Base-by-base conservation (phyloP, 2,329 filamentous ascomycete species). In the Acrocalymma vagum region DNA sequence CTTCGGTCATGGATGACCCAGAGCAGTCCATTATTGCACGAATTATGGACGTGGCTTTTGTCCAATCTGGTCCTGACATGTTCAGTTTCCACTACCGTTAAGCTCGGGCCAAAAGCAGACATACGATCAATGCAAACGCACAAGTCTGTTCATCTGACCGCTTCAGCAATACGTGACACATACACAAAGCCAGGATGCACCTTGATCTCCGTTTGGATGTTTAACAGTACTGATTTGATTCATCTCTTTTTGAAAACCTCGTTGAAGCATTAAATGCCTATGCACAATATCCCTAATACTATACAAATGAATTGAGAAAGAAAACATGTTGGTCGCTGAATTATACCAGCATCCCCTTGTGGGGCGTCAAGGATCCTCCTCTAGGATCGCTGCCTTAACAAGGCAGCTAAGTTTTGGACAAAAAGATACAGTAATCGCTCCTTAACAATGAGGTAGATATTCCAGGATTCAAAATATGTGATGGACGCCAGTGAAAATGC, bases 231-330 rank as follows among this genome's bases (percentile, higher is more conserved):
- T 53, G 51, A 55, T 51, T n/a, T n/a, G n/a, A 28, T 54, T 47
- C 35, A 39, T 51, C 45, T 38, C 35, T 51, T 58, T 49, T 43
- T n/a, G n/a, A 45, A 55, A 45, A 44, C 30, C 40, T 43, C 41
- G 42, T 48, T 42, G 33, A 52, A 59, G 55, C 55, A 51, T 46
- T 33, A 11, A 15, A 38, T 52, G 62, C 59, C 45, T 41, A 51
- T 42, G 51, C 53, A 38, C 42, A 46, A 29, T 26, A 39, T 39
- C 39, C 30, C 43, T 54, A 51, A 48, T 65, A 66, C 63, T 41
- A 34, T 65, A 65, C 60, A 65, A 34, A 51, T 37, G 45, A 55
- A 36, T n/a, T n/a, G 27, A 48, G 35, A 52, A 55, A 41, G 42
- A 43, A 27, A 29, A 24, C 48, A n/a, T n/a, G n/a, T n/a, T n/a